Percentiles rank a stretch among this genome's conserved stretches.
phyloP scores from a whole-genome alignment of 2,329 filamentous ascomycete species.

The Massarina eburnea region DNA sequence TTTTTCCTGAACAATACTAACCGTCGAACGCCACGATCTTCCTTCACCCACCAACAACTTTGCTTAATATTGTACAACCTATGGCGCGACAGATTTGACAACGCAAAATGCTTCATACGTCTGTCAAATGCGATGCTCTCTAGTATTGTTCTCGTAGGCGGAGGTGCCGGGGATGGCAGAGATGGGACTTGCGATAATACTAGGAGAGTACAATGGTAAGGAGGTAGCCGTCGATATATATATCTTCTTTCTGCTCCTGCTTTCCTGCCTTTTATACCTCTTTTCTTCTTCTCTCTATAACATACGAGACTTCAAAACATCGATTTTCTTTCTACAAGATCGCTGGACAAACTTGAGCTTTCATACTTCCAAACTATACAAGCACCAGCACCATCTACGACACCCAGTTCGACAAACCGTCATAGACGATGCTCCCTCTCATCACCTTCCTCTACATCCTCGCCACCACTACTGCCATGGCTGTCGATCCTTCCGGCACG shows the following conservation, averaged over 20 bases:
- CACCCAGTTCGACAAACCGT: too few species aligned
- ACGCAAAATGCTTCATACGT: too few species aligned
- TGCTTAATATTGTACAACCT: too few species aligned
- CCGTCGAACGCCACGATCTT: too few species aligned
- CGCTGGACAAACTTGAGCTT: not conserved
- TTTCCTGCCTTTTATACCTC: not conserved
- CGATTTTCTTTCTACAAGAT: not conserved
- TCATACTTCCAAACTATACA: not conserved
- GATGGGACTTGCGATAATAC: too few species aligned
- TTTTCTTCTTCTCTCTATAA: not conserved
- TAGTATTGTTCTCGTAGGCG: too few species aligned
- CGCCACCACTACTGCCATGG: not conserved
- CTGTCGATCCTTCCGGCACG: not conserved
- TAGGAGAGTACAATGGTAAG: too few species aligned
- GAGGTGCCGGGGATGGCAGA: too few species aligned
- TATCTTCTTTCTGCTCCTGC: not conserved
- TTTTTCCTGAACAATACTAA: too few species aligned
- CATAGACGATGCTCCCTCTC: slow-evolving; percentile 4
- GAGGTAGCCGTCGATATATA: not conserved
- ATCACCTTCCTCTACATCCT: not conserved
- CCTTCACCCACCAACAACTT: too few species aligned
- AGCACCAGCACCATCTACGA: slow-evolving; percentile 1
- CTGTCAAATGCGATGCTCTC: too few species aligned
- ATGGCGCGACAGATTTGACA: too few species aligned
- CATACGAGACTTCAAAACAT: not conserved